Evolutionary conservation across 768 basidiomycete genomes (phyloP), one percentile per base, ranked within the genome.

Genomic region (Rhodotorula toruloides): DNA sequence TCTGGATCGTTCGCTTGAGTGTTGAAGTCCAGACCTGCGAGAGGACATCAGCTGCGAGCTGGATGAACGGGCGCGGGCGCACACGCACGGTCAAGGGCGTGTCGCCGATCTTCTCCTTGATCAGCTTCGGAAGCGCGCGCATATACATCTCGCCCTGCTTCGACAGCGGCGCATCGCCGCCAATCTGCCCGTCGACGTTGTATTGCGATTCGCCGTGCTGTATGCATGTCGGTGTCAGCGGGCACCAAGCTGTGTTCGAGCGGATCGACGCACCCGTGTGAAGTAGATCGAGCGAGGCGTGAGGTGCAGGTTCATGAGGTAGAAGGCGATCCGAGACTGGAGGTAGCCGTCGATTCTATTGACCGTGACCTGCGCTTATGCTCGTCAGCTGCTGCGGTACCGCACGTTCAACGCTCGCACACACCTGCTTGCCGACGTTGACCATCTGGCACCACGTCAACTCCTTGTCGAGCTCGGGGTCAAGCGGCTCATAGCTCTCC

Each of bases 161-260:
- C 0, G 93, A 97, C 50, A 99, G 80, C 25, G 85, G 77, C 0
- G 96, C 90, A 76, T 99, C 96, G n/a, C 96, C 96, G 31, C 96
- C 96, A 65, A 99, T 96, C 79, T 92, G 90, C 17, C 94, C 94
- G 72, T 90, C 87, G 9, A 99, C 85, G 74, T 99, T 99, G 79
- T 84, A 97, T 78, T 91, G 89, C 74, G 91, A 96, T 78, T 99
- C 96, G 19, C 96, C 96, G 74, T 99, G 96, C 93, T 97, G 76
- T 21, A 29, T 21, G 10, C 25, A 52, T 37, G 27, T 37, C 9
- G 39, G 31, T 2, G 13, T 52, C 59, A 59, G 6, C 6, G 55
- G 8, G 19, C 2, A 25, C 32, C 13, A 27, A 17, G 10, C 40
- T 9, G 7, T 3, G 0, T 22, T 4, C 3, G 16, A 13, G 6